Evolutionary conservation across 345 rosid species (phyloP).

Genomic region (Raphanus sativus): DNA sequence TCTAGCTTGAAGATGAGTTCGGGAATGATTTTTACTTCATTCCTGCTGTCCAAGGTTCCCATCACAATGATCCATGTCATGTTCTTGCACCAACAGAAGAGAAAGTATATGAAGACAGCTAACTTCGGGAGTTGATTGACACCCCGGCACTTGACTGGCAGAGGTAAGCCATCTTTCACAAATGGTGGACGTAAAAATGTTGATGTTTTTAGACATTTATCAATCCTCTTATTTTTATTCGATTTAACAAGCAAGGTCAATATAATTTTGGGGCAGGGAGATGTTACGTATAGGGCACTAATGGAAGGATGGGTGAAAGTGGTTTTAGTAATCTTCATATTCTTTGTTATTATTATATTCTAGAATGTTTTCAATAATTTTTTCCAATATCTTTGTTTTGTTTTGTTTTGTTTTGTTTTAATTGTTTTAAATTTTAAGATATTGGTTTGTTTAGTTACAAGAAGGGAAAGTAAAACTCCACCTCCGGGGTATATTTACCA

Average conservation of each 20-base stretch:
- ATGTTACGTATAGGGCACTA: not conserved
- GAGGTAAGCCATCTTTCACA: slow-evolving; percentile 54
- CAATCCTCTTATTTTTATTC: slow-evolving; percentile 1
- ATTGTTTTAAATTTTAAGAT: not conserved
- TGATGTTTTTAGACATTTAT: not conserved
- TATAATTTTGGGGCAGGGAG: slow-evolving; percentile 56
- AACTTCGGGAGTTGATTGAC: slow-evolving; percentile 82
- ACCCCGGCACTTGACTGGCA: slow-evolving; percentile 99
- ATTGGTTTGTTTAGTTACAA: slow-evolving; percentile 34
- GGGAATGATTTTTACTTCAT: slow-evolving; percentile 91
- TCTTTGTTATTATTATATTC: not conserved
- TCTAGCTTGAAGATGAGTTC: slow-evolving; percentile 82
- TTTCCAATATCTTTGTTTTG: too few relatives aligned
- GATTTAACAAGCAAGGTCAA: slow-evolving; percentile 52
- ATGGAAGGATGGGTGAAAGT: not conserved
- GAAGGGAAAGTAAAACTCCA: slow-evolving; percentile 85
- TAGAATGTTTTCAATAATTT: not conserved
- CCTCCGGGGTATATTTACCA: slow-evolving; percentile 43
- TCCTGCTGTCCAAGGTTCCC: slow-evolving; percentile 63
- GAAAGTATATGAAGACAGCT: slow-evolving; percentile 86
- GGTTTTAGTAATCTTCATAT: too few relatives aligned
- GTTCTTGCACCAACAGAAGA: slow-evolving; percentile 62
- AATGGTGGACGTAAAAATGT: not conserved
- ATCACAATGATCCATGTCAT: slow-evolving; percentile 47
- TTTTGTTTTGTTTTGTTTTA: slow-evolving; percentile 45